Percentiles rank a stretch among this genome's conserved stretches.
Conservation (phyloP, 2,329 filamentous ascomycete genomes). For the Xylaria sp. region DNA sequence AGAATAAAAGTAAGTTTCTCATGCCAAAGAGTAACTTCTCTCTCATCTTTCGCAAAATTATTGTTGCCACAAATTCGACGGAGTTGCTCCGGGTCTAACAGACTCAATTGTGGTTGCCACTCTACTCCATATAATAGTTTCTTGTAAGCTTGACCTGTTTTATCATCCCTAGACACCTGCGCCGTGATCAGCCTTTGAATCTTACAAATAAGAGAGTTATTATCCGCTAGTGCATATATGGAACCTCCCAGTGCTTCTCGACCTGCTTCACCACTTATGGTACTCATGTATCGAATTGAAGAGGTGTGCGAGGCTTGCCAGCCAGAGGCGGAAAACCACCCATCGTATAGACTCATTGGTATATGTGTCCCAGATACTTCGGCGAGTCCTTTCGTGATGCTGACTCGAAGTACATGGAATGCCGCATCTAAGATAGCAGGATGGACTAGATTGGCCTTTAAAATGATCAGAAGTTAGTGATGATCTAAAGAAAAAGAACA, state of each 20-base stretch:
- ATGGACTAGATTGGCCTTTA: slow-evolving; percentile 49
- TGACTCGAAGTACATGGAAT: slow-evolving; percentile 49
- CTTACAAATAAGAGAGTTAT: slow-evolving; percentile 47
- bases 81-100: slow-evolving; percentile 49
- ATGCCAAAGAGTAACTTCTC: slow-evolving; percentile 35
- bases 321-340: slow-evolving; percentile 51
- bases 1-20: slow-evolving; percentile 41
- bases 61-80: slow-evolving; percentile 40
- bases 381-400: slow-evolving; percentile 39
- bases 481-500: not conserved
- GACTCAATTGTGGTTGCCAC: slow-evolving; percentile 55
- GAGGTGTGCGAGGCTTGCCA: slow-evolving; percentile 48
- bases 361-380: slow-evolving; percentile 45
- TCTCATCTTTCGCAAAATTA: slow-evolving; percentile 43
- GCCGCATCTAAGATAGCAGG: slow-evolving; percentile 53
- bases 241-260: slow-evolving; percentile 46
- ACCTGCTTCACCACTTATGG: slow-evolving; percentile 29
- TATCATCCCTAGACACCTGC: slow-evolving; percentile 43
- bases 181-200: slow-evolving; percentile 46
- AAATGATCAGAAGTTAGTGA: not conserved
- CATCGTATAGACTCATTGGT: slow-evolving; percentile 47
- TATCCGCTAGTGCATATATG: slow-evolving; percentile 48
- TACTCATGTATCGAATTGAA: slow-evolving; percentile 45
- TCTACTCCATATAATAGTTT: slow-evolving; percentile 52
- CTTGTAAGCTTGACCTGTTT: slow-evolving; percentile 32